A percentile compares a stretch with the other conserved stretches of the same genome.
phyloP scores from a whole-genome alignment of 768 basidiomycete species.

The Clathrus columnatus region DNA sequence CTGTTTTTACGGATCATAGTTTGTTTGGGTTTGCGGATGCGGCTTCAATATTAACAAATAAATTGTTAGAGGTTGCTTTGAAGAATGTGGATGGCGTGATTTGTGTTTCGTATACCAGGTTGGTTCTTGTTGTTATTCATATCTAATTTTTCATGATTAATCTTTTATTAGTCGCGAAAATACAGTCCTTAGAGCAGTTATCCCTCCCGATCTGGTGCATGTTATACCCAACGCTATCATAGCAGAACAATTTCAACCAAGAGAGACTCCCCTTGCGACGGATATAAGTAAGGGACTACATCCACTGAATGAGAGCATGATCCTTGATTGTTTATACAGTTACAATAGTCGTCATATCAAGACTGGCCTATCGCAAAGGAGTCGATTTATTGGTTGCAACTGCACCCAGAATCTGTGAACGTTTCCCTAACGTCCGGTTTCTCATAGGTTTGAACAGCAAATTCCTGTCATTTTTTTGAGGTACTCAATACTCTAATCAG shows the following conservation, averaged over 20 bases:
- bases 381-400: conserved; percentile 91
- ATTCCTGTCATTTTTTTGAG: background rate
- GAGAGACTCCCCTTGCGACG: conserved; percentile 30
- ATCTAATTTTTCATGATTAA: background rate
- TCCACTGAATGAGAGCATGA: conserved; percentile 2
- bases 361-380: conserved; percentile 92
- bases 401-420: conserved; percentile 78
- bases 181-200: conserved; percentile 77
- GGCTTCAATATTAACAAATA: conserved; percentile 95
- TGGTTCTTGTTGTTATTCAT: conserved; percentile 17
- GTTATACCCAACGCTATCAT: conserved; percentile 93
- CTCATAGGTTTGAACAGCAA: conserved; percentile 55
- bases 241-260: conserved; percentile 77
- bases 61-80: conserved; percentile 78
- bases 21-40: conserved; percentile 96
- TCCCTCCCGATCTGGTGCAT: conserved; percentile 52
- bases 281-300: conserved; percentile 46
- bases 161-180: conserved; percentile 77
- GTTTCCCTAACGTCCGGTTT: conserved; percentile 82
- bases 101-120: conserved; percentile 97
- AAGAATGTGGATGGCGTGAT: conserved; percentile 91
- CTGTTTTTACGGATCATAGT: conserved; percentile 95
- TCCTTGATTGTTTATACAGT: conserved; percentile 37
- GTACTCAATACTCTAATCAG: conserved; percentile 28
- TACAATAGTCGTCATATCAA: conserved; percentile 83